A percentile compares a stretch with the other conserved stretches of the same genome.
Conservation (phyloP, 768 basidiomycete genomes). For the Suillus spraguei region DNA sequence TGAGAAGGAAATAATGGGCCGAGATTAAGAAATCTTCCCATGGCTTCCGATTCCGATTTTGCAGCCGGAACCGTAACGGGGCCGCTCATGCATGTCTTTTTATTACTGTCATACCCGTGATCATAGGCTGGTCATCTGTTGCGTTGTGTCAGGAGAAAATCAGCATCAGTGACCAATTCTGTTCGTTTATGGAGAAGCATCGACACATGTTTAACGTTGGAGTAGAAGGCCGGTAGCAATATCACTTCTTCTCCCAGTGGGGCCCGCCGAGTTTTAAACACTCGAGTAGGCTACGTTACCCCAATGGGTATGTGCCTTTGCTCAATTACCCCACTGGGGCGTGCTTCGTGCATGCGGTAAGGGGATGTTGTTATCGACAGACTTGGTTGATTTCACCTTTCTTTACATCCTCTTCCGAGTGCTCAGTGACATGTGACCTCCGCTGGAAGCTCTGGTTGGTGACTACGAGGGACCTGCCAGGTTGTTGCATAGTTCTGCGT, state of each 20-base stretch:
- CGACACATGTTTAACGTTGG: background rate
- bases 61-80: background rate
- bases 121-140: background rate
- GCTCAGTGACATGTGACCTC: background rate
- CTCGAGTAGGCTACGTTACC: background rate
- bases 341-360: background rate
- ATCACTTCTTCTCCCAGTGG: background rate
- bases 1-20: constrained; percentile 1
- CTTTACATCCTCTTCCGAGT: no score
- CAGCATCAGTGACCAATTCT: background rate
- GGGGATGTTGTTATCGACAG: background rate
- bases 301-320: background rate
- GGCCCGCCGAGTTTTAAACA: background rate
- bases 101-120: background rate
- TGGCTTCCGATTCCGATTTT: background rate
- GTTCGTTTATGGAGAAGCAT: background rate
- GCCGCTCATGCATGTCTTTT: background rate
- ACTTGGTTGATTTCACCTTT: constrained; percentile 1
- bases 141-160: background rate
- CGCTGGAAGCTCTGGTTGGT: background rate
- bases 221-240: background rate
- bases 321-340: background rate
- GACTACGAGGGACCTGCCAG: background rate
- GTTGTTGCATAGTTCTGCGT: background rate
- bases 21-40: background rate